Base-by-base conservation (phyloP, 108 stramenopile genomes). In the Cyclotella sp. region DNA sequence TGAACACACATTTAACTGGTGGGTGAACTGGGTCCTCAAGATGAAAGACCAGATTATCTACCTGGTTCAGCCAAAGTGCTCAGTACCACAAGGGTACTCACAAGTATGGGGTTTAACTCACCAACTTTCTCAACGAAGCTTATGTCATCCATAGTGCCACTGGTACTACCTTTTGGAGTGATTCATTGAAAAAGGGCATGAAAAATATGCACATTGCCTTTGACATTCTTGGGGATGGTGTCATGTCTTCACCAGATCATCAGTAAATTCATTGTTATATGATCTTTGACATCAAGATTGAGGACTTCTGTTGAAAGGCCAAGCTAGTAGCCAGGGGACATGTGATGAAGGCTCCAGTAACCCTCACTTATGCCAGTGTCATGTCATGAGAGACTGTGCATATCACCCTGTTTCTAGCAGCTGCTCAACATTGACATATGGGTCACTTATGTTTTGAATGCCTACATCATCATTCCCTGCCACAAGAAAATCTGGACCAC, bases 281-380 rank as follows among this genome's bases (percentile, higher is more conserved):
- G n/a, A n/a, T n/a, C n/a, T n/a, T n/a, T n/a, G n/a, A n/a, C n/a
- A n/a, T n/a, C n/a, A n/a, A n/a, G n/a, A n/a, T n/a, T n/a, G 78
- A 75, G 27, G 75, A 73, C 42, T 21, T 63, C 0, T 58, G 77
- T n/a, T 27, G 84, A 1, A 89, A 91, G 49, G 85, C 86, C 5
- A 59, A 87, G 9, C 39, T 79, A 4, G 87, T 89, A 0, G 87
- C 84, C n/a, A n/a, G n/a, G n/a, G n/a, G n/a, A n/a, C n/a, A n/a
- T n/a, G n/a, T n/a, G n/a, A n/a, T n/a, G n/a, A n/a, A n/a, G n/a
- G n/a, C n/a, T n/a, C n/a, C n/a, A n/a, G n/a, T n/a, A n/a, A n/a
- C n/a, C n/a, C n/a, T n/a, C n/a, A n/a, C n/a, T n/a, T n/a, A n/a
- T n/a, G n/a, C n/a, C n/a, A n/a, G n/a, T n/a, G n/a, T n/a, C n/a